Evolutionary conservation across 139 green algal genomes (phyloP), one percentile per base, ranked within the genome.

Genomic region (Edaphochlamys debaryana): DNA sequence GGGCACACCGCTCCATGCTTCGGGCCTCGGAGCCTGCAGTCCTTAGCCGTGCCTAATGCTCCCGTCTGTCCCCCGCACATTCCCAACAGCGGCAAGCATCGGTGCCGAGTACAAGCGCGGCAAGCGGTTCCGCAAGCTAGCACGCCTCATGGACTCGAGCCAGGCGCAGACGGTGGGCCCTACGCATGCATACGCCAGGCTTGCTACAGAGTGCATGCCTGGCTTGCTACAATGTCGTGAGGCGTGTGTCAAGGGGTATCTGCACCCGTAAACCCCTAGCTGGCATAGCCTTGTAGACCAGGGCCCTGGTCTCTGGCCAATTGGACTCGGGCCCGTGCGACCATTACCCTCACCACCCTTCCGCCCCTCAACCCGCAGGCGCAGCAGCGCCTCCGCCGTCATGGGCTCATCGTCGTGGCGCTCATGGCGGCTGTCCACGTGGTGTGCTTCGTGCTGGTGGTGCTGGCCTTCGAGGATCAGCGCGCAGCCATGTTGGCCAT

Each of bases 81-180:
- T 54, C 13, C 45, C 45, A 22, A 13, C 45, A 3, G 32, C 71
- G 68, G 41, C 54, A 79, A 37, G 37, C 4, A 69, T 32, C 30
- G 73, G 73, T 13, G 41, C 45, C 4, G 79, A 85, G 67, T 85
- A 79, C 67, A 78, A 64, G 15, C 52, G 79, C 13, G 79, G 79
- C 40, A 85, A 85, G 79, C 48, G 79, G 0, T 85, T 85, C 54
- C 67, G 79, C 9, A 85, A 85, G 67, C 79, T 85, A 30, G 69
- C 41, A 25, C 79, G 79, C 54, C 34, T 85, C 34, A 75, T 85
- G 79, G 79, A 68, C 42, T 80, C 73, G 32, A 40, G 56, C 13
- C 56, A 70, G 56, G 62, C 73, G 29, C 37, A 69, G 40, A 38
- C 42, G 73, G 73, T 80, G 30, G n/a, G n/a, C n/a, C n/a, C n/a